These are phyloP conservation scores for Heterobasidion parviporum DNA, from an alignment of 1,284 basidiomycete species.

Conservation along the genomic window DNA sequence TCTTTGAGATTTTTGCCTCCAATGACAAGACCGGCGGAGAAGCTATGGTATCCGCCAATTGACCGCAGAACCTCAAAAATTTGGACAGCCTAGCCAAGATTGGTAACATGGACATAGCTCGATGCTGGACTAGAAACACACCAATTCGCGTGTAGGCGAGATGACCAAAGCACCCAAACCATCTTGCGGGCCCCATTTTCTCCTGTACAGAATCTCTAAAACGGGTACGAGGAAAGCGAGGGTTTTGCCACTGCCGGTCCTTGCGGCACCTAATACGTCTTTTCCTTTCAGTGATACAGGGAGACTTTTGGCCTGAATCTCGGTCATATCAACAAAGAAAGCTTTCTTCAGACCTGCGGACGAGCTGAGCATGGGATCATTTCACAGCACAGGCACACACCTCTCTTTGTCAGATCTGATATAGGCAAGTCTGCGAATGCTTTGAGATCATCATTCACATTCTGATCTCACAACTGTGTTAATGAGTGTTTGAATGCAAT, in stretches of 20 bases:
- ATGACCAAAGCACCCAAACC: slow-evolving; percentile 91
- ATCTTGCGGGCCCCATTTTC: slow-evolving; percentile 76
- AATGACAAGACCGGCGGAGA: slow-evolving; percentile 94
- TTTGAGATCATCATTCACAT: slow-evolving; percentile 35
- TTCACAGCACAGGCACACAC: slow-evolving; percentile 25
- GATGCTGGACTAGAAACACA: slow-evolving; percentile 25
- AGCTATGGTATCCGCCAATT: slow-evolving; percentile 86
- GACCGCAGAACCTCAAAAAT: slow-evolving; percentile 94
- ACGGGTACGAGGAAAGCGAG: slow-evolving; percentile 77
- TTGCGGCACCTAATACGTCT: slow-evolving; percentile 72
- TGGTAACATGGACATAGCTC: background rate
- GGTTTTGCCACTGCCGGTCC: slow-evolving; percentile 81
- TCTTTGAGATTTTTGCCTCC: slow-evolving; percentile 96
- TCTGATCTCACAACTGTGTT: slow-evolving; percentile 28
- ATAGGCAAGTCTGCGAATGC: slow-evolving; percentile 64
- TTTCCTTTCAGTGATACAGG: slow-evolving; percentile 58
- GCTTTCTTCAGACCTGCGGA: slow-evolving; percentile 71
- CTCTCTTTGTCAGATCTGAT: slow-evolving; percentile 60
- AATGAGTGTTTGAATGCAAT: slow-evolving; percentile 10
- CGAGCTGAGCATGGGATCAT: background rate
- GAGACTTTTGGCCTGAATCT: slow-evolving; percentile 64
- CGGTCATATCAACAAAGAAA: slow-evolving; percentile 82
- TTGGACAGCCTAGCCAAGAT: slow-evolving; percentile 72
- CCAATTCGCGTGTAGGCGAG: slow-evolving; percentile 91
- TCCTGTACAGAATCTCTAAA: slow-evolving; percentile 66